These are phyloP conservation scores for Penicillium odoratum DNA, from an alignment of 495 filamentous ascomycete species.

Conservation along the genomic window DNA sequence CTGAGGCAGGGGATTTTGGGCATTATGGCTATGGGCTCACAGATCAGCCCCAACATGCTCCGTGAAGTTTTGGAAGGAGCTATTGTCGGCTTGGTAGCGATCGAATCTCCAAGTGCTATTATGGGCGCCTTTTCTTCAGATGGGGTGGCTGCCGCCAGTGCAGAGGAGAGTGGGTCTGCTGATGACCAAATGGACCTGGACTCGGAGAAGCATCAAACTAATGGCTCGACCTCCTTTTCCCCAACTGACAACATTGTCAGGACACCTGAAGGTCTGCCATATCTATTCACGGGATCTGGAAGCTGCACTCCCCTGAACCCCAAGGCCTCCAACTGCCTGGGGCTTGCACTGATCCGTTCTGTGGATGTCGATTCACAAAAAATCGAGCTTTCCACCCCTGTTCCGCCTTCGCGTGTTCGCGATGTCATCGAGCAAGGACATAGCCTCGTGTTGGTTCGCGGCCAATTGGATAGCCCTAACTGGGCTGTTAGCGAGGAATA, in stretches of 20 bases:
- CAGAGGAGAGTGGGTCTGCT: slow-evolving; percentile 12
- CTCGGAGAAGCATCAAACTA: slow-evolving; percentile 4
- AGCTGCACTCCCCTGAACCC: slow-evolving; percentile 44
- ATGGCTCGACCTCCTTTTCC: slow-evolving; percentile 3
- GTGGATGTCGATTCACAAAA: slow-evolving; percentile 39
- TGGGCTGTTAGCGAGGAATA: slow-evolving; percentile 53
- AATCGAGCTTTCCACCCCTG: slow-evolving; percentile 51
- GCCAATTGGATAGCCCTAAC: slow-evolving; percentile 52
- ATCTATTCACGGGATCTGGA: slow-evolving; percentile 41
- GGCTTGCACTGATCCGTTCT: slow-evolving; percentile 52
- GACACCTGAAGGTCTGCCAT: slow-evolving; percentile 41
- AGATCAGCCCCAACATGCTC: slow-evolving; percentile 46
- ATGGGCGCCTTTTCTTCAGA: slow-evolving; percentile 13
- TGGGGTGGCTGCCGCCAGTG: background rate
- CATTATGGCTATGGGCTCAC: slow-evolving; percentile 54
- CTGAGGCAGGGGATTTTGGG: slow-evolving; percentile 49
- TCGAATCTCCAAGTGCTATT: slow-evolving; percentile 47
- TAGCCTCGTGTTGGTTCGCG: slow-evolving; percentile 52
- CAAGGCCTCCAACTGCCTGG: slow-evolving; percentile 44
- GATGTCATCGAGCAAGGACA: slow-evolving; percentile 35
- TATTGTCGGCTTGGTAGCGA: slow-evolving; percentile 55
- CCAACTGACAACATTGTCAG: slow-evolving; percentile 30
- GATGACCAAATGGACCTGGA: slow-evolving; percentile 32
- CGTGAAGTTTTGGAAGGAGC: slow-evolving; percentile 56
- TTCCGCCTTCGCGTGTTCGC: slow-evolving; percentile 36